phyloP scores from a whole-genome alignment of 2,329 filamentous ascomycete genomes.

The Xylaria sp. region DNA sequence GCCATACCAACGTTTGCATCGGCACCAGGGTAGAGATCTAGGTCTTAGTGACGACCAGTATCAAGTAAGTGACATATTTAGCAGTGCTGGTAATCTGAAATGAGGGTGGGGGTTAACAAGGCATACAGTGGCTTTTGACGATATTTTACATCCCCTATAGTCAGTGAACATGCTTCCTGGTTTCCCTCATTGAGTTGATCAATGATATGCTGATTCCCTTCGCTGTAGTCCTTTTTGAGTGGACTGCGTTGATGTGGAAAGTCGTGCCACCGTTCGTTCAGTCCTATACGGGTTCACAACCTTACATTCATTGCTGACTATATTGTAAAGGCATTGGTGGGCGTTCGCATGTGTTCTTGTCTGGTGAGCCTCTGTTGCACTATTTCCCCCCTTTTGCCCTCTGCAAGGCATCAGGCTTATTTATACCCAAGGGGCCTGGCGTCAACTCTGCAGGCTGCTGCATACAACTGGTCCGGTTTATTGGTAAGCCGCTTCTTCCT shows the following conservation, averaged over 20 bases:
- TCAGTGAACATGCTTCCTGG: conserved; percentile 35
- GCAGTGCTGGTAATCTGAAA: not conserved
- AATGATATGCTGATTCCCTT: not conserved
- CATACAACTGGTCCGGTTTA: conserved; percentile 47
- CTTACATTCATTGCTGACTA: conserved; percentile 19
- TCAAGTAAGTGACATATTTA: conserved; percentile 44
- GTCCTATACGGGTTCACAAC: not conserved
- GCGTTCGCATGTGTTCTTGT: conserved; percentile 45
- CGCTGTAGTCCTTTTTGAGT: conserved; percentile 54
- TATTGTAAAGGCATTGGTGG: conserved; percentile 41
- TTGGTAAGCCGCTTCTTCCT: conserved; percentile 49
- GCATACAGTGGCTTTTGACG: conserved; percentile 53
- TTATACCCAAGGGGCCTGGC: conserved; percentile 42
- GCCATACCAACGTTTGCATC: conserved; percentile 8
- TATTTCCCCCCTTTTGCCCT: not conserved
- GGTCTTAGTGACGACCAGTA: conserved; percentile 52
- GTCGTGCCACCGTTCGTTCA: conserved; percentile 51
- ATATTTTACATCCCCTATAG: conserved; percentile 59
- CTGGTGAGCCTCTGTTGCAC: conserved; percentile 40
- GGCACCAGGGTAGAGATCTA: conserved; percentile 45
- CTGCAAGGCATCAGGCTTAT: not conserved
- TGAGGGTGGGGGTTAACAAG: conserved; percentile 17
- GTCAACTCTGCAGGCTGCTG: conserved; percentile 47
- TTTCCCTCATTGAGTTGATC: not conserved
- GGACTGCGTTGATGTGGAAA: conserved; percentile 56